phyloP scores from a whole-genome alignment of 345 rosid species.

The Citrus medica region DNA sequence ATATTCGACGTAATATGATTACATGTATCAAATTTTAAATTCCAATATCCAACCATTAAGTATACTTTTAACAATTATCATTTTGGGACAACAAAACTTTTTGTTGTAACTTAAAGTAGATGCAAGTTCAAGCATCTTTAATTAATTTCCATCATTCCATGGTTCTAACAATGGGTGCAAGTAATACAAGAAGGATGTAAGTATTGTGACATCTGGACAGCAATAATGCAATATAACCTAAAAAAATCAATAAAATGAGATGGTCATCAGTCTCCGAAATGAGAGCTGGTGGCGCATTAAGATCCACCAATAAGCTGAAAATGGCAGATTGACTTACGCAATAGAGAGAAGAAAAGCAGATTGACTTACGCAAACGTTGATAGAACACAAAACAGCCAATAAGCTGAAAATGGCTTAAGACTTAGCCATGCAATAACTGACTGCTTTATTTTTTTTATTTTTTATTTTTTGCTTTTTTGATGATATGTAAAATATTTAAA shows the following conservation, averaged over 20 bases:
- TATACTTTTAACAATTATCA: neutral
- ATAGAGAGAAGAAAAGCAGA: slow-evolving; percentile 6
- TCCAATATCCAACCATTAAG: neutral
- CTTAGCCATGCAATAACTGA: slow-evolving; percentile 30
- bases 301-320: neutral
- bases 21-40: neutral
- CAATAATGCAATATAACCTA: neutral
- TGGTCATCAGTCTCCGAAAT: neutral
- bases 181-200: neutral
- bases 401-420: neutral
- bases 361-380: slow-evolving; percentile 6
- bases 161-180: neutral
- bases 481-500: slow-evolving; percentile 7
- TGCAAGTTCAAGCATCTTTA: slow-evolving; percentile 5
- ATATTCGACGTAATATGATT: neutral
- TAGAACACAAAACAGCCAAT: neutral
- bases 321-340: neutral
- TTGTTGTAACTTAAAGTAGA: slow-evolving; percentile 5
- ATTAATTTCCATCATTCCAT: neutral
- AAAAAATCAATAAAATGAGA: neutral
- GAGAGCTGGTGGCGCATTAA: neutral
- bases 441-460: neutral
- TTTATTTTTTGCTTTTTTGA: neutral
- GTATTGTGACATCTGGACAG: neutral
- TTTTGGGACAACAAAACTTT: neutral